Base-by-base conservation (phyloP, 495 filamentous ascomycete genomes). In the Penicillium coprophilum region DNA sequence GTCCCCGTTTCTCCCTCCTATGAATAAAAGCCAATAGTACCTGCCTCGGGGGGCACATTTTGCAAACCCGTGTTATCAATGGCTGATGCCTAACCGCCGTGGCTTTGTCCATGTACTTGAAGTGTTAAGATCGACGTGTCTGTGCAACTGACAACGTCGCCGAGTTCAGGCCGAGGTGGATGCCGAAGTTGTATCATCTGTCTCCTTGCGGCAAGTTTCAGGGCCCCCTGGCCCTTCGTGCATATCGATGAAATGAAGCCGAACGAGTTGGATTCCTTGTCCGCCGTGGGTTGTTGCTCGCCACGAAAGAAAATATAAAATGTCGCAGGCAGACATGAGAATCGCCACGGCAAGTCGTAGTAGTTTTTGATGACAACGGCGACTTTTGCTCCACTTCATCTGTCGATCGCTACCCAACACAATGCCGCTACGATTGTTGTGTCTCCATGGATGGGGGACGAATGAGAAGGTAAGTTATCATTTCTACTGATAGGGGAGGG, bases 391-490 rank as follows among this genome's bases (percentile, higher is more conserved):
- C 30, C 3, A 7, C 23, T 23, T 45, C 12, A 11, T 27, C 10
- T 53, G 23, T 23, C 36, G 11, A 31, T 30, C 54, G 15, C 34
- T 7, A 44, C 27, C 34, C 32, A 10, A 28, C 45, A 19, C 28
- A 20, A 70, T 70, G 67, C 65, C 65, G 28, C 56, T 70, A 28
- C 59, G 59, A 50, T 53, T 70, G 13, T 49, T 70, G 50, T 70
- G 67, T 54, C 62, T 70, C 38, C 67, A 70, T 59, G 67, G 67
- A 43, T 70, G 67, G 67, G 67, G 67, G 11, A 70, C 67, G 10
- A 70, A 64, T 46, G 47, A 66, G 24, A 70, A 64, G 62, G 67
- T 66, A 44, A 52, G 58, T 43, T 36, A 23, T 46, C 24, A 4
- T 19, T 24, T 2, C 12, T 17, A 13, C 27, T 20, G 30, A 30